A percentile compares a stretch with the other conserved stretches of the same genome.
Conservation (phyloP, 495 filamentous ascomycete genomes). For the Hypoxylon crocopeplum region DNA sequence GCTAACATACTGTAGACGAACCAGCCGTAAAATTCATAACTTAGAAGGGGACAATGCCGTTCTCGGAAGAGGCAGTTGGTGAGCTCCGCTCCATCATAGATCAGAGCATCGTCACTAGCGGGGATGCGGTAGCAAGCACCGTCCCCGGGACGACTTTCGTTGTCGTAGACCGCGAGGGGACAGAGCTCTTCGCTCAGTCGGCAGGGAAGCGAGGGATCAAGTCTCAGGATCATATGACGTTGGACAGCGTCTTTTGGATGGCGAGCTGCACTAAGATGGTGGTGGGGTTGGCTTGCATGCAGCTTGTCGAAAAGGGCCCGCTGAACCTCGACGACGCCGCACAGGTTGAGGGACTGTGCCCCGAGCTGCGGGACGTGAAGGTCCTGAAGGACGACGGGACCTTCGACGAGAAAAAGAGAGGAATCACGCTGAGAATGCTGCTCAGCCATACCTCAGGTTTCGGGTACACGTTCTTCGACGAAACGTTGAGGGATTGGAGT, state of each 20-base stretch:
- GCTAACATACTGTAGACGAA: too few species aligned
- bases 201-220: constrained; percentile 51
- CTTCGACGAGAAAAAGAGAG: constrained; percentile 57
- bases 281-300: constrained; percentile 64
- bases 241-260: constrained; percentile 64
- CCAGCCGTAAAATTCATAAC: too few species aligned
- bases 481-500: constrained; percentile 53
- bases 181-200: constrained; percentile 55
- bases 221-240: constrained; percentile 50
- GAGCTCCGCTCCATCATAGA: constrained; percentile 28
- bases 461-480: constrained; percentile 61
- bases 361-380: constrained; percentile 58
- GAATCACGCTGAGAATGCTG: constrained; percentile 68
- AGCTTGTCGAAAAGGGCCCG: constrained; percentile 63
- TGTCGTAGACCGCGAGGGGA: constrained; percentile 56
- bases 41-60: constrained; percentile 6
- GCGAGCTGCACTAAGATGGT: constrained; percentile 67
- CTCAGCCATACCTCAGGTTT: constrained; percentile 65
- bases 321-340: constrained; percentile 60
- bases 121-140: constrained; percentile 22
- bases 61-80: constrained; percentile 14
- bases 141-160: constrained; percentile 57
- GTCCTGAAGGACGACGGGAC: constrained; percentile 55
- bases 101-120: constrained; percentile 5
- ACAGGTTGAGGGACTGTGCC: constrained; percentile 52